phyloP scores from a whole-genome alignment of 345 rosid species.

The Eucalyptus pumila region DNA sequence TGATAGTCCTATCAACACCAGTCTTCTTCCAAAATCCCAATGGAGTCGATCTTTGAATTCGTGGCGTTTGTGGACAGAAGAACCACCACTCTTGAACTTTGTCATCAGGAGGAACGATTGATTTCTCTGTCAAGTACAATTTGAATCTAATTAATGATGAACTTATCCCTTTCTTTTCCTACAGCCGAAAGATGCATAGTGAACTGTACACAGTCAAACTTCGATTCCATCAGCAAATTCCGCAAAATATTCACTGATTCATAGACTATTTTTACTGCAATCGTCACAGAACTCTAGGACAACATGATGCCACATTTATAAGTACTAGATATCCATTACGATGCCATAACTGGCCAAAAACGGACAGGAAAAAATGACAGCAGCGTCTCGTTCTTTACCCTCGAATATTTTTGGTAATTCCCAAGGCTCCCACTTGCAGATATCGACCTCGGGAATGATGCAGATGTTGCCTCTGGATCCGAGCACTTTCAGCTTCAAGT shows the following conservation, averaged over 20 bases:
- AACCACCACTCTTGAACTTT: background rate
- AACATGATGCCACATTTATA: background rate
- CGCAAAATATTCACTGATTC: background rate
- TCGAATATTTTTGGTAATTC: background rate
- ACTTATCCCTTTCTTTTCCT: background rate
- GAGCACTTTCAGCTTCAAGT: background rate
- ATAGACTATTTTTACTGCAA: background rate
- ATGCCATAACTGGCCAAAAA: background rate
- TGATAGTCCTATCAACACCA: background rate
- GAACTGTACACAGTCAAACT: background rate
- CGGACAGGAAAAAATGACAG: background rate
- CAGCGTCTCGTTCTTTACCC: background rate
- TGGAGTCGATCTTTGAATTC: background rate
- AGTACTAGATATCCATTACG: background rate
- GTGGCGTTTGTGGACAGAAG: background rate
- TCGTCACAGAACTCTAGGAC: background rate
- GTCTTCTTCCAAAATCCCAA: background rate
- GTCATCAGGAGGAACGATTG: background rate
- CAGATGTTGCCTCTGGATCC: accelerated
- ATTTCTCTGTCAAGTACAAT: background rate
- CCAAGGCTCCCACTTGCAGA: background rate
- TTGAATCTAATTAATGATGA: background rate
- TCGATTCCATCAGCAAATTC: background rate
- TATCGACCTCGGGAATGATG: background rate
- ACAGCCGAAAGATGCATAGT: background rate